These are phyloP conservation scores for Komagataea norvegica DNA, from an alignment of 1,139 yeast genomes.

Conservation along the genomic window DNA sequence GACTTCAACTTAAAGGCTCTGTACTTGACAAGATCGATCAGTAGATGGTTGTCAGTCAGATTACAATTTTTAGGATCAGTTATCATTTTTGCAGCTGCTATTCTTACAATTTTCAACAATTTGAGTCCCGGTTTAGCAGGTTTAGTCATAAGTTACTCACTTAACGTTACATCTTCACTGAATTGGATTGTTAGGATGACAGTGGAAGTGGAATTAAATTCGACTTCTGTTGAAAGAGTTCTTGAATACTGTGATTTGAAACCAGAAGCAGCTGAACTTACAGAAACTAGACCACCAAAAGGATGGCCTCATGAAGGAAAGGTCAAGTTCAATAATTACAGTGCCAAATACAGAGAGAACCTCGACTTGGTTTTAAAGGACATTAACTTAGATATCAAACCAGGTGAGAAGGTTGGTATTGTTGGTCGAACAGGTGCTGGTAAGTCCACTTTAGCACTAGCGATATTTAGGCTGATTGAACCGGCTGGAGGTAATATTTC, in stretches of 20 bases:
- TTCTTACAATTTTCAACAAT: constrained; percentile 48
- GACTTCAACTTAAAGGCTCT: constrained; percentile 60
- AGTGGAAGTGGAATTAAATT: constrained; percentile 70
- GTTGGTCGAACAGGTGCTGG: constrained; percentile 91
- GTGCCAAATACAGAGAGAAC: constrained; percentile 60
- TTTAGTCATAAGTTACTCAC: constrained; percentile 65
- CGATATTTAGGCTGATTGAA: constrained; percentile 71
- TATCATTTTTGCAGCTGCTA: constrained; percentile 55
- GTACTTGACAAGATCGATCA: constrained; percentile 50
- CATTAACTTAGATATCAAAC: constrained; percentile 46
- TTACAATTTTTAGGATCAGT: constrained; percentile 65
- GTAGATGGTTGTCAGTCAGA: constrained; percentile 71
- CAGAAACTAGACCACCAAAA: constrained; percentile 37
- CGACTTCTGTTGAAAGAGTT: constrained; percentile 74
- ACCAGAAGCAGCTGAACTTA: constrained; percentile 47
- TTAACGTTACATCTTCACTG: constrained; percentile 57
- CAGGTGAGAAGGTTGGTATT: constrained; percentile 70
- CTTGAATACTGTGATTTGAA: constrained; percentile 63
- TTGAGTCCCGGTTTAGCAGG: constrained; percentile 70
- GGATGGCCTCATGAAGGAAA: constrained; percentile 62
- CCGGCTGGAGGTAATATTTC: constrained; percentile 26
- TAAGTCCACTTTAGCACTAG: constrained; percentile 65
- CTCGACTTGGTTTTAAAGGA: constrained; percentile 54
- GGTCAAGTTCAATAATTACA: constrained; percentile 52
- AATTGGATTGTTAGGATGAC: constrained; percentile 59